Evolutionary conservation across 2,329 filamentous ascomycete species (phyloP).

Genomic region (Fusarium floridanum): DNA sequence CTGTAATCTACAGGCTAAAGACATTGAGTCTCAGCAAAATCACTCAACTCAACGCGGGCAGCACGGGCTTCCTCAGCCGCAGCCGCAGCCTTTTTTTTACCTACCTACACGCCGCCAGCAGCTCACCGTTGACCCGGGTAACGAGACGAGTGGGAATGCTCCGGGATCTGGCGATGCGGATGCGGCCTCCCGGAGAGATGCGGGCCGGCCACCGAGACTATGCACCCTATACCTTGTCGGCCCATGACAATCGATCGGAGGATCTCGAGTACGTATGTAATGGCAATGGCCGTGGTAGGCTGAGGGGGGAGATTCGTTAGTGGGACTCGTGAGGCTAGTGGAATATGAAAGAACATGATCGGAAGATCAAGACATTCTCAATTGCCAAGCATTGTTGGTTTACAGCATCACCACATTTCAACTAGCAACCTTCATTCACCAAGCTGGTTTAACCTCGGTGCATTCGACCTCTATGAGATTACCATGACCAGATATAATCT

Average conservation of each 20-base stretch:
- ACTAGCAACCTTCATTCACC: background rate
- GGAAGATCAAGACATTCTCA: background rate
- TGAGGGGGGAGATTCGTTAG: background rate
- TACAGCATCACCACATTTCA: background rate
- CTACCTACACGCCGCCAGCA: background rate
- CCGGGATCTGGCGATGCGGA: conserved; percentile 40
- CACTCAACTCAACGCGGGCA: background rate
- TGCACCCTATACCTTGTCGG: conserved; percentile 20
- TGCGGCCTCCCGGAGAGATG: conserved; percentile 31
- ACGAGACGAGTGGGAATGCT: conserved; percentile 14
- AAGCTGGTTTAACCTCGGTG: conserved; percentile 1
- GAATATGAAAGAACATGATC: conserved; percentile 20
- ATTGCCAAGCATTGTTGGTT: background rate
- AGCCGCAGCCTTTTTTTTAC: background rate
- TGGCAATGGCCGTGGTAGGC: conserved; percentile 6
- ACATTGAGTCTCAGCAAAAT: background rate
- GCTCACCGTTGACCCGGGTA: conserved; percentile 19
- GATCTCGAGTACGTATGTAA: background rate
- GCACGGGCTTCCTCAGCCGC: conserved; percentile 15
- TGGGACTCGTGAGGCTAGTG: conserved; percentile 23
- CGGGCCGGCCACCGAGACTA: conserved; percentile 26
- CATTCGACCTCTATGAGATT: conserved; percentile 15
- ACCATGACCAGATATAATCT: conserved; percentile 19
- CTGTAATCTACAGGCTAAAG: background rate
- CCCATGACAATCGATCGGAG: conserved; percentile 3